Conservation (phyloP, 768 basidiomycete genomes). For the Panus rudis region DNA sequence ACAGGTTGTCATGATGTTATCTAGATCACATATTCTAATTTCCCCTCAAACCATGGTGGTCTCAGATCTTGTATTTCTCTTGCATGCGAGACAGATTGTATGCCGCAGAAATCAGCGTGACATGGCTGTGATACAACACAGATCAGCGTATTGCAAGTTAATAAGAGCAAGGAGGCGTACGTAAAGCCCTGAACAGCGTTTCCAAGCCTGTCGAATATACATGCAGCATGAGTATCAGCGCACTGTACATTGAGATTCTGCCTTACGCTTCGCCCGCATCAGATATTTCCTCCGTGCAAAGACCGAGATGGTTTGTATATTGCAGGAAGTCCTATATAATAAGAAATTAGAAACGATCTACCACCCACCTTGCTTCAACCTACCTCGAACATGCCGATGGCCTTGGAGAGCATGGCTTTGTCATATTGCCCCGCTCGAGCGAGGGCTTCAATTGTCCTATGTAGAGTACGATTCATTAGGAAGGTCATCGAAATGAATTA, state of each 20-base stretch:
- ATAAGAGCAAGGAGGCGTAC: conserved; percentile 35
- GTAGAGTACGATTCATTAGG: too few relatives aligned
- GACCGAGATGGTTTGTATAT: conserved; percentile 81
- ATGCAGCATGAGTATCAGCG: conserved; percentile 1
- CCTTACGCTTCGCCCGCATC: conserved; percentile 77
- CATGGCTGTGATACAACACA: conserved; percentile 51
- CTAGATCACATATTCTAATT: background rate
- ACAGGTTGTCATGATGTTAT: background rate
- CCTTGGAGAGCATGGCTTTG: conserved; percentile 51
- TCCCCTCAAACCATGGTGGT: background rate
- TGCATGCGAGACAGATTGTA: conserved; percentile 73
- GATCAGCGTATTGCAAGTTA: background rate
- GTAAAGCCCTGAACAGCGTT: conserved; percentile 90
- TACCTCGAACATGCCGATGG: conserved; percentile 89
- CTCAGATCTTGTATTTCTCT: conserved; percentile 16
- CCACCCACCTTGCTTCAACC: conserved; percentile 6
- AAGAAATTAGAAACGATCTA: background rate
- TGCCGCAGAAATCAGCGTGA: conserved; percentile 79
- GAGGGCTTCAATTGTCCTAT: conserved; percentile 81
- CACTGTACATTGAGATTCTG: background rate
- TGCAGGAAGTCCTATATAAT: conserved; percentile 58
- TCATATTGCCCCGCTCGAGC: conserved; percentile 84
- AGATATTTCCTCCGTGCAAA: conserved; percentile 83
- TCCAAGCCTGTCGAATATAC: conserved; percentile 46
- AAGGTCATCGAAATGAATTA: background rate